Evolutionary conservation across 495 filamentous ascomycete genomes (phyloP), one percentile per base, ranked within the genome.

Genomic region (Friedmanniomyces simplex): DNA sequence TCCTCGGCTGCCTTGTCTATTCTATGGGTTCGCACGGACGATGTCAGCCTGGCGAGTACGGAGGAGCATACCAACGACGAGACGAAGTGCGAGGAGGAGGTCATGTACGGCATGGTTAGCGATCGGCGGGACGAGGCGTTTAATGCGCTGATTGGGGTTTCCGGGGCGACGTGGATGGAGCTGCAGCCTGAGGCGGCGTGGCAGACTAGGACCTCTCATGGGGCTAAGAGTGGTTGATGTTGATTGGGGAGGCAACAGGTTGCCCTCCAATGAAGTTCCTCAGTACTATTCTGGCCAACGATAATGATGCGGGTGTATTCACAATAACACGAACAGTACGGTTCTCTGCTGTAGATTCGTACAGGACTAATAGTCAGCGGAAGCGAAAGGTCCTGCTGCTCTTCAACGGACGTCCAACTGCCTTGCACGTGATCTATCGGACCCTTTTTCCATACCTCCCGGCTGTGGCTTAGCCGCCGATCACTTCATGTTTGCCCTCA

Each of bases 131-230:
- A 74, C 57, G 66, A 72, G 55, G 68, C 66, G 11, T 74, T 74
- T 43, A 72, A 72, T 54, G 62, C 64, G 11, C 60, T 73, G 18
- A 63, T 73, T 42, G 72, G 66, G 16, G 66, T 70, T 58, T 69
- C 67, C 10, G 66, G 66, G 1, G 43, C 68, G 37, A 60, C 66
- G 42, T 67, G 68, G 66, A 61, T 60, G 61, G 51, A 53, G n/a
- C 34, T 66, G 48, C 63, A 63, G 41, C 39, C 56, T 5, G 32
- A 49, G 55, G 16, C 55, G 28, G 55, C 32, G 20, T 54, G 51
- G 51, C 51, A 54, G 51, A 26, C 25, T 5, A 49, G 46, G 46
- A 43, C 5, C 5, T 5, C 39, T 16, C 13, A 16, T 3, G 39
- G 39, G 39, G 5, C 18, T 16, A 43, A 43, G 39, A 43, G 39